Evolutionary conservation across 495 filamentous ascomycete genomes (phyloP).

Genomic region (Tuber melanosporum): DNA sequence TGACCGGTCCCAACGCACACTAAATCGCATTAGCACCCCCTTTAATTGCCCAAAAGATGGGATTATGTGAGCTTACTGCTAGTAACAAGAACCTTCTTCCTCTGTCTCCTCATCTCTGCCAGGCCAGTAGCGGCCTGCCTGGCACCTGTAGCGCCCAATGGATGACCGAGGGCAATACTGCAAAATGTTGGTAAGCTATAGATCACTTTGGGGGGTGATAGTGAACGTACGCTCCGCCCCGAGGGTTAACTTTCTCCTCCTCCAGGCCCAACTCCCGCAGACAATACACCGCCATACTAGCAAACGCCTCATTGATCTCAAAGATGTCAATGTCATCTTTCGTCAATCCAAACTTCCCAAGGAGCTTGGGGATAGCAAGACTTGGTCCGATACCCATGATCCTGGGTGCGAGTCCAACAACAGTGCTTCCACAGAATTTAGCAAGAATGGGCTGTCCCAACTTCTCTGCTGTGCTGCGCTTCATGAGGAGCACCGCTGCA

Average conservation of each 20-base stretch:
- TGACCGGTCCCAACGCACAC: constrained; percentile 53
- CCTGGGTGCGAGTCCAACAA: constrained; percentile 79
- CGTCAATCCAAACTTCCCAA: constrained; percentile 69
- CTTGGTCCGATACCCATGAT: constrained; percentile 98
- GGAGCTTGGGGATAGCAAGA: constrained; percentile 88
- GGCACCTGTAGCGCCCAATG: constrained; percentile 71
- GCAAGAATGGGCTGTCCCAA: constrained; percentile 86
- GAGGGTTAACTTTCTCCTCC: constrained; percentile 78
- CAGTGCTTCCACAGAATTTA: constrained; percentile 89
- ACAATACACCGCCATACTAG: constrained; percentile 95
- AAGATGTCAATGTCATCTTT: constrained; percentile 79
- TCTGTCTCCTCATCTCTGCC: constrained; percentile 67
- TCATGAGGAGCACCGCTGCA: constrained; percentile 87
- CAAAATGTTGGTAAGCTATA: constrained; percentile 34
- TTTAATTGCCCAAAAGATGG: background rate
- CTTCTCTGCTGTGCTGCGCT: constrained; percentile 77
- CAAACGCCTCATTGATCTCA: constrained; percentile 97
- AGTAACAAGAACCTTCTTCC: constrained; percentile 76
- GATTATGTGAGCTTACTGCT: constrained; percentile 54
- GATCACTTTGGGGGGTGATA: background rate
- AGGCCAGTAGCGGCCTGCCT: constrained; percentile 79
- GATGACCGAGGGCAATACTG: constrained; percentile 67
- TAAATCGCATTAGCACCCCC: constrained; percentile 46
- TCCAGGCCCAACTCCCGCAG: constrained; percentile 68
- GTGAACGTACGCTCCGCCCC: constrained; percentile 57